Base-by-base conservation (phyloP, 2,329 filamentous ascomycete species). In the Aspergillus sp. region DNA sequence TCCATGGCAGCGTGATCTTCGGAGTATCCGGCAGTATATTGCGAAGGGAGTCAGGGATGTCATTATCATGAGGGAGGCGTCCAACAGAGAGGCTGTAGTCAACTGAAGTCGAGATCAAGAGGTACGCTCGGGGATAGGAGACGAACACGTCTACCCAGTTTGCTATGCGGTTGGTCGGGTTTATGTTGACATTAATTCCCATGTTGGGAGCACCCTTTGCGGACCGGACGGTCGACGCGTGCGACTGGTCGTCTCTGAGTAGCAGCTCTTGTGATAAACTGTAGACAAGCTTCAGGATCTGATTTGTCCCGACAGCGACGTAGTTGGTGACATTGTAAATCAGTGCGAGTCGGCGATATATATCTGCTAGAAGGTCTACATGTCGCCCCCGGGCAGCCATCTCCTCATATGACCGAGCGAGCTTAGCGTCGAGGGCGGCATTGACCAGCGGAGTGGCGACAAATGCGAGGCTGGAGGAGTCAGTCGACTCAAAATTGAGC, bases 301-400 rank as follows among this genome's bases (percentile, higher is more conserved):
- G 54, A 26, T 56, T 56, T 8, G 54, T 51, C 4, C 54, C 54
- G 6, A 47, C 42, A 2, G 54, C 47, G 20, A 56, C 47, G 17
- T 51, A 47, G n/a, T 56, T 52, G 12, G 54, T 56, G 15, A 56
- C 54, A 36, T 56, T 48, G 41, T 56, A 56, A 13, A 52, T 39
- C 8, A 24, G 32, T 15, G 47, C 47, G 13, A 41, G 45, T 26
- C 48, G 32, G 17, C 54, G 54, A 32, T 51, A 51, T 3, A 56
- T 50, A 17, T 56, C 54, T n/a, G 54, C 45, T 3, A 51, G 41
- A 4, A 51, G 17, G 34, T 56, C 41, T 4, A 56, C 45, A 8
- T 41, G 39, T 45, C 36, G 47, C 3, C 42, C 15, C 12, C 54
- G 54, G 7, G 24, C 3, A 41, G 47, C 15, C 18, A 43, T 51